A percentile compares a stretch with the other conserved stretches of the same genome.
Evolutionary conservation across 495 filamentous ascomycete genomes (phyloP).

Genomic region (Xylaria bambusicola): DNA sequence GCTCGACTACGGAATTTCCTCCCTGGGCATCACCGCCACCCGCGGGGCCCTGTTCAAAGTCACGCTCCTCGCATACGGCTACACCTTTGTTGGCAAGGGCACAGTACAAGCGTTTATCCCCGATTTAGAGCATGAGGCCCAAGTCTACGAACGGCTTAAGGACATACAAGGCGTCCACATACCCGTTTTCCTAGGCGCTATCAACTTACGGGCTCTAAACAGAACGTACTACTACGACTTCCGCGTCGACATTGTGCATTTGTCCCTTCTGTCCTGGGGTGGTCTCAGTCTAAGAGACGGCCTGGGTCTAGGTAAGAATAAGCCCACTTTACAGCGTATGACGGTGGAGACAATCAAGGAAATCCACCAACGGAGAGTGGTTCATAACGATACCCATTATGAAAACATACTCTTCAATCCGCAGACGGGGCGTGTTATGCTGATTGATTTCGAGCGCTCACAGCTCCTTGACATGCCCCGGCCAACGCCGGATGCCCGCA

Average conservation of each 20-base stretch:
- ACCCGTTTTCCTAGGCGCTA: conserved; percentile 12
- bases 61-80: too few relatives aligned
- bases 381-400: conserved; percentile 15
- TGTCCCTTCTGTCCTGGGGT: conserved; percentile 3
- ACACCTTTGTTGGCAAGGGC: too few relatives aligned
- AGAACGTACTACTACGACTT: conserved; percentile 18
- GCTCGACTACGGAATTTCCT: conserved; percentile 5
- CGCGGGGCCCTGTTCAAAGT: too few relatives aligned
- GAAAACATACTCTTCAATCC: conserved; percentile 38
- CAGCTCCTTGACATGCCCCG: neutral
- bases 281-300: conserved; percentile 5
- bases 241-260: conserved; percentile 6
- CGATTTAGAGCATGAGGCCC: neutral
- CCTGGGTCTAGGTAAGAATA: neutral
- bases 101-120: too few relatives aligned
- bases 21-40: neutral
- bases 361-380: conserved; percentile 7
- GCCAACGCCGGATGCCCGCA: neutral
- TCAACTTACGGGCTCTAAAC: conserved; percentile 3
- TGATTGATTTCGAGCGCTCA: conserved; percentile 40
- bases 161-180: conserved; percentile 8
- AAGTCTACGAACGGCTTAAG: conserved; percentile 7
- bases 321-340: neutral
- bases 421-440: conserved; percentile 32
- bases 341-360: neutral